phyloP scores from a whole-genome alignment of 495 filamentous ascomycete species.

The Astrothelium macrocarpum region DNA sequence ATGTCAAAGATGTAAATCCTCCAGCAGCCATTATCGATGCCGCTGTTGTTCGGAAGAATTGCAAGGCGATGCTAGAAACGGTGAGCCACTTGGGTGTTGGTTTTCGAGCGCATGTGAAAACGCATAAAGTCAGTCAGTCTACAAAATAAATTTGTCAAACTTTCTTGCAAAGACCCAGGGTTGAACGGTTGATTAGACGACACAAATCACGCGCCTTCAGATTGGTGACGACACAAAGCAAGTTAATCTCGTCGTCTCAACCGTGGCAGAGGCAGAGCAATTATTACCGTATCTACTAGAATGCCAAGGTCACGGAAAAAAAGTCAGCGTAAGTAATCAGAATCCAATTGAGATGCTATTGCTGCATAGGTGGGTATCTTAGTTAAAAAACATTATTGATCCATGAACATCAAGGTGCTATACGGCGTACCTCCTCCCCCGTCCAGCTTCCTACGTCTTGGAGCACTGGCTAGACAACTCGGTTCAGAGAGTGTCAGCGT shows the following conservation, averaged over 20 bases:
- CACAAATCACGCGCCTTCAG: slow-evolving; percentile 64
- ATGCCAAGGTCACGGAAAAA: slow-evolving; percentile 40
- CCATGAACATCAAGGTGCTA: slow-evolving; percentile 37
- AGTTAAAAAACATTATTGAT: not conserved
- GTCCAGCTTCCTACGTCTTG: slow-evolving; percentile 50
- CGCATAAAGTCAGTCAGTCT: slow-evolving; percentile 57
- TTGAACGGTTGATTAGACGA: slow-evolving; percentile 42
- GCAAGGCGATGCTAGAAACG: slow-evolving; percentile 61
- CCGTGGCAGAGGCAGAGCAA: slow-evolving; percentile 63
- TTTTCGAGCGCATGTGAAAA: slow-evolving; percentile 78
- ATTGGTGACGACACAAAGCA: slow-evolving; percentile 45
- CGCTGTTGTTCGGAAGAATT: slow-evolving; percentile 59
- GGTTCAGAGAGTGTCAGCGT: slow-evolving; percentile 49
- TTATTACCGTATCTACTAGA: slow-evolving; percentile 53
- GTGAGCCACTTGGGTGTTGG: slow-evolving; percentile 47
- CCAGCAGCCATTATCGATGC: slow-evolving; percentile 63
- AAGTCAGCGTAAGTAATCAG: slow-evolving; percentile 45
- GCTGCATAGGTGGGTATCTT: not conserved
- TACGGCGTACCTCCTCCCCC: slow-evolving; percentile 66
- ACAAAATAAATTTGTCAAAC: not conserved
- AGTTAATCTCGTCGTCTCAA: slow-evolving; percentile 68
- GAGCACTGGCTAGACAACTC: slow-evolving; percentile 39
- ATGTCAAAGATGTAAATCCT: slow-evolving; percentile 49
- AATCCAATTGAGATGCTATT: not conserved
- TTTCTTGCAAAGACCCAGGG: not conserved